phyloP scores from a whole-genome alignment of 1,284 basidiomycete species.

The Fistulina hepatica region DNA sequence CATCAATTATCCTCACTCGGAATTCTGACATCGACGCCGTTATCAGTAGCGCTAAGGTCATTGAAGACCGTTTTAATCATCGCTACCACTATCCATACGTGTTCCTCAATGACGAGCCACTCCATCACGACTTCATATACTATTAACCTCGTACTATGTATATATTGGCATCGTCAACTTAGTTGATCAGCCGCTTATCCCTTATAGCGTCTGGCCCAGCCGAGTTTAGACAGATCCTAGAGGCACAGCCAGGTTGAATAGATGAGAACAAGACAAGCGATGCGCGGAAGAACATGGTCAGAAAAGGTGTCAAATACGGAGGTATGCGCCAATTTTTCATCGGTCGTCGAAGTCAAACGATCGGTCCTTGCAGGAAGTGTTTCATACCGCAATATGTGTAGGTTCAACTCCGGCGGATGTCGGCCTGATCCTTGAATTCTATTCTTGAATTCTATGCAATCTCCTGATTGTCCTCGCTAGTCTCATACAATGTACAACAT shows the following conservation, averaged over 20 bases:
- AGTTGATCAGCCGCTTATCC: constrained; percentile 8
- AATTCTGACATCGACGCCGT: constrained; percentile 38
- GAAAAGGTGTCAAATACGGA: constrained; percentile 68
- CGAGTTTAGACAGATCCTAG: constrained; percentile 13
- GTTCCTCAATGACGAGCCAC: constrained; percentile 40
- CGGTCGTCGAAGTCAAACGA: constrained; percentile 2
- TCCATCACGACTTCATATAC: constrained; percentile 38
- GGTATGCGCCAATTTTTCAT: constrained; percentile 25
- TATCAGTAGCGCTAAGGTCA: constrained; percentile 24
- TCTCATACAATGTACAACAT: no score
- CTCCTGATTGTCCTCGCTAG: no score
- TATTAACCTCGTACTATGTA: no score
- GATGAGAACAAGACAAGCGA: constrained; percentile 56
- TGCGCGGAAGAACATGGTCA: constrained; percentile 54
- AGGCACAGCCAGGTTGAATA: constrained; percentile 46
- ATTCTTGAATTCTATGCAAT: no score
- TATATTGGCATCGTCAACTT: no score
- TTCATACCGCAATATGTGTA: constrained; percentile 73
- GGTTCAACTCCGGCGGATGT: constrained; percentile 93
- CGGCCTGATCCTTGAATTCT: no score
- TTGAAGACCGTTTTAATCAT: constrained; percentile 33
- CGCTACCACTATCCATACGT: constrained; percentile 39
- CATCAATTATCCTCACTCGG: constrained; percentile 39
- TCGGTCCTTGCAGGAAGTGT: constrained; percentile 32
- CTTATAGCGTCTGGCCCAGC: constrained; percentile 7